Percentiles rank a stretch among this genome's conserved stretches.
Evolutionary conservation across 1,139 yeast species (phyloP).

Genomic region (Blastobotrys proliferans): DNA sequence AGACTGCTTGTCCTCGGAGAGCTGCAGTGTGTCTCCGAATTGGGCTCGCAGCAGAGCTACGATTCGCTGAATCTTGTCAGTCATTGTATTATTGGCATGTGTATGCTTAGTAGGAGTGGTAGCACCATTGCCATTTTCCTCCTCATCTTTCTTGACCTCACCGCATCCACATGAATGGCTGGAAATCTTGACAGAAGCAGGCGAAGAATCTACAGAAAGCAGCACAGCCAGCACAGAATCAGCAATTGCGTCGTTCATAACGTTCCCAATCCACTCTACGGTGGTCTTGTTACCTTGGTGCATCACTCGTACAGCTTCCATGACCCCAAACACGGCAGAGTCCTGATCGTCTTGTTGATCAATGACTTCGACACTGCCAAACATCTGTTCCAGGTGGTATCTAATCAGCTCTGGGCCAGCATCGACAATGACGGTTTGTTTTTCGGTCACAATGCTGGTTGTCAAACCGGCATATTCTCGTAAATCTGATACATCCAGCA

Average conservation of each 20-base stretch:
- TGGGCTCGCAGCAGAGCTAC: slow-evolving; percentile 69
- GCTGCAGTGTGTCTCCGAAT: slow-evolving; percentile 71
- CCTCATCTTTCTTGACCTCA: slow-evolving; percentile 31
- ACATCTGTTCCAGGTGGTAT: slow-evolving; percentile 95
- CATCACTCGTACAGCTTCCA: slow-evolving; percentile 43
- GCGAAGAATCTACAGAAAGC: slow-evolving; percentile 88
- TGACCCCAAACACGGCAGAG: slow-evolving; percentile 39
- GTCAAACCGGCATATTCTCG: slow-evolving; percentile 86
- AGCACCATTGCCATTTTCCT: slow-evolving; percentile 9
- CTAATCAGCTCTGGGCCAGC: slow-evolving; percentile 76
- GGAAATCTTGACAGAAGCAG: slow-evolving; percentile 87
- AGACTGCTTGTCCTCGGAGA: slow-evolving; percentile 39
- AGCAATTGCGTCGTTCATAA: slow-evolving; percentile 89
- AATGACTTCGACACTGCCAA: slow-evolving; percentile 73
- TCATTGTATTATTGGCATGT: slow-evolving; percentile 32
- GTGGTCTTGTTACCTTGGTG: slow-evolving; percentile 36
- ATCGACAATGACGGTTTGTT: slow-evolving; percentile 70
- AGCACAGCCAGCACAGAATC: slow-evolving; percentile 89
- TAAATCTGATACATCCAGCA: slow-evolving; percentile 79
- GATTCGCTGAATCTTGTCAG: slow-evolving; percentile 59
- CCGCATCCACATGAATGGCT: slow-evolving; percentile 53
- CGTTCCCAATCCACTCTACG: slow-evolving; percentile 89
- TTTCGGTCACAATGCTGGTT: slow-evolving; percentile 78
- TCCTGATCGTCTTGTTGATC: slow-evolving; percentile 48
- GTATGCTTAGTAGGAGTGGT: slow-evolving; percentile 28